phyloP scores from a whole-genome alignment of 805 yeast genomes.

The Tetrapisispora nanseiensis region DNA sequence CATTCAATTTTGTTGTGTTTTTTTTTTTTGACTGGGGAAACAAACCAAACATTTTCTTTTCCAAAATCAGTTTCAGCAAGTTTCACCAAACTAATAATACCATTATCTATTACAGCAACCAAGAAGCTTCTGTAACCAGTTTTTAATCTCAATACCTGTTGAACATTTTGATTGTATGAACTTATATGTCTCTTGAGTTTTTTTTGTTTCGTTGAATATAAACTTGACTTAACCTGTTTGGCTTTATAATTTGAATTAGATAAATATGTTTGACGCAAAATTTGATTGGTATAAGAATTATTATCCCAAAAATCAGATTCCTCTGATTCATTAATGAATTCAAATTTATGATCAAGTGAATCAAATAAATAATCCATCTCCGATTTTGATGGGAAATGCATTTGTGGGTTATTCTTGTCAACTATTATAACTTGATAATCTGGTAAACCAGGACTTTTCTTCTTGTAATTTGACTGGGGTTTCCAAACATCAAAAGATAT shows the following conservation, averaged over 20 bases:
- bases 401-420: slow-evolving; percentile 31
- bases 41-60: slow-evolving; percentile 29
- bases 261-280: slow-evolving; percentile 8
- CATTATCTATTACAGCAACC: slow-evolving; percentile 64
- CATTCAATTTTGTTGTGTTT: not conserved
- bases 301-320: slow-evolving; percentile 16
- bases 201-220: slow-evolving; percentile 1
- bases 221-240: slow-evolving; percentile 1
- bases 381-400: slow-evolving; percentile 37
- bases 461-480: slow-evolving; percentile 62
- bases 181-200: slow-evolving; percentile 11
- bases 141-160: slow-evolving; percentile 35
- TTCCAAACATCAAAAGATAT: slow-evolving; percentile 72
- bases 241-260: slow-evolving; percentile 6
- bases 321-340: slow-evolving; percentile 23
- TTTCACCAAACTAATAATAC: slow-evolving; percentile 58
- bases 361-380: slow-evolving; percentile 34
- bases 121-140: slow-evolving; percentile 46
- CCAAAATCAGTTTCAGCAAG: slow-evolving; percentile 43
- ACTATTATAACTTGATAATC: slow-evolving; percentile 64
- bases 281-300: slow-evolving; percentile 12
- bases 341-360: slow-evolving; percentile 26
- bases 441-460: slow-evolving; percentile 58
- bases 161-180: slow-evolving; percentile 15
- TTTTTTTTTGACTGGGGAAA: slow-evolving; percentile 4